phyloP scores from a whole-genome alignment of 495 filamentous ascomycete species.

The Margaritispora aquatica region DNA sequence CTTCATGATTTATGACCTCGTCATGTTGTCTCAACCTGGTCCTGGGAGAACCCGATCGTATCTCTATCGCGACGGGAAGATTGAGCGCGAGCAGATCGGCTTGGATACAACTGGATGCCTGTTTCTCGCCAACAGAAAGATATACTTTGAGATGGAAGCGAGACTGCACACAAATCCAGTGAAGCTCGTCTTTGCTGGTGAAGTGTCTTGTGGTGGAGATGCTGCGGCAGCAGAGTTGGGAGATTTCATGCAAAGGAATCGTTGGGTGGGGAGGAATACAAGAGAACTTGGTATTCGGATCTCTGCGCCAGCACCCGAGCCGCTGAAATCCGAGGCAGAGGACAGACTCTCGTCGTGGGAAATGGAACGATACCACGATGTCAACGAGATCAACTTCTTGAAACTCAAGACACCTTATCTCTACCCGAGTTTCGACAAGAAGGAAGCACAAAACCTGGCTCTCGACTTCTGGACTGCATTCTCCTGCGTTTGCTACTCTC shows the following conservation, averaged over 20 bases:
- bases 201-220: neutral
- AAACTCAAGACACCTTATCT: neutral
- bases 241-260: neutral
- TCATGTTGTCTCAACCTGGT: neutral
- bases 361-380: too few species aligned
- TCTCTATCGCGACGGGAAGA: neutral
- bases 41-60: neutral
- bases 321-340: neutral
- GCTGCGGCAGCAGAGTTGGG: neutral
- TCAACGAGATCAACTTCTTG: too few species aligned
- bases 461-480: neutral
- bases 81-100: neutral
- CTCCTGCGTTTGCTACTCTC: neutral
- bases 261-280: neutral
- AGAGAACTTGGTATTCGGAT: neutral
- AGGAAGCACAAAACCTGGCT: neutral
- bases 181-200: neutral
- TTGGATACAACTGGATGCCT: neutral
- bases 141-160: neutral
- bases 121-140: neutral
- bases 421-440: neutral
- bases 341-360: too few species aligned
- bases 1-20: neutral
- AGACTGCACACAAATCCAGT: neutral
- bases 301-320: neutral